Evolutionary conservation across 1,284 basidiomycete genomes (phyloP).

Genomic region (Trichosporon coremiiforme): DNA sequence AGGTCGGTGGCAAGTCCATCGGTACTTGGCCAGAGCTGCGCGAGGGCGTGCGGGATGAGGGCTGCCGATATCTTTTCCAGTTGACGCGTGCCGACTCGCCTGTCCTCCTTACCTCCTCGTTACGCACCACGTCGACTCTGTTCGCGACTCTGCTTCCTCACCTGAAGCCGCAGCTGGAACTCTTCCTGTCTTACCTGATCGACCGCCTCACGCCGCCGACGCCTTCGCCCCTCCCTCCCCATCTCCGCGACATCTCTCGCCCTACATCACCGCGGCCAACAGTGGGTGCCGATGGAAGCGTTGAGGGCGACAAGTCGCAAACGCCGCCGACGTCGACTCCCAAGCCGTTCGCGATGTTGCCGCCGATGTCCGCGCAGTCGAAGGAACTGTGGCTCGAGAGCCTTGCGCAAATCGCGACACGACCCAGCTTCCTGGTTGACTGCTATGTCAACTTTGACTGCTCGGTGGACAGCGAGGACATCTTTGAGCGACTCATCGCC

Average conservation of each 20-base stretch:
- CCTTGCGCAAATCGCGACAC: constrained; percentile 74
- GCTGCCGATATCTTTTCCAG: constrained; percentile 94
- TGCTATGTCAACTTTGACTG: constrained; percentile 97
- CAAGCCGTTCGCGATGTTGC: constrained; percentile 53
- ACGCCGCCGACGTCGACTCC: constrained; percentile 41
- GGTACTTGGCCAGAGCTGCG: constrained; percentile 62
- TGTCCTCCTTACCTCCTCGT: constrained; percentile 72
- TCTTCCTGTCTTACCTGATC: constrained; percentile 90
- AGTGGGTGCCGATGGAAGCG: constrained; percentile 28
- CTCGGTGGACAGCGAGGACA: constrained; percentile 91
- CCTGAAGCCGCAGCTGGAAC: constrained; percentile 94
- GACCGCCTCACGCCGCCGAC: constrained; percentile 75
- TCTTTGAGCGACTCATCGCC: constrained; percentile 87
- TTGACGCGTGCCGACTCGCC: constrained; percentile 86
- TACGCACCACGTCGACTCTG: constrained; percentile 84
- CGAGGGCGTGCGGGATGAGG: constrained; percentile 66
- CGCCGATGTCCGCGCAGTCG: constrained; percentile 79
- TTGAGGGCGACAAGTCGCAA: constrained; percentile 21
- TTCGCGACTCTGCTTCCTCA: constrained; percentile 84
- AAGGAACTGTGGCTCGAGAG: constrained; percentile 90
- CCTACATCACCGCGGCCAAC: constrained; percentile 61
- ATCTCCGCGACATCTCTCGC: constrained; percentile 52
- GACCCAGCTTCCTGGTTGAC: constrained; percentile 81
- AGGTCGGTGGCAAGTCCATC: constrained; percentile 76
- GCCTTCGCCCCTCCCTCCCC: constrained; percentile 45